Base-by-base conservation (phyloP, 768 basidiomycete species). In the Porphyrellus cyaneotinctus region DNA sequence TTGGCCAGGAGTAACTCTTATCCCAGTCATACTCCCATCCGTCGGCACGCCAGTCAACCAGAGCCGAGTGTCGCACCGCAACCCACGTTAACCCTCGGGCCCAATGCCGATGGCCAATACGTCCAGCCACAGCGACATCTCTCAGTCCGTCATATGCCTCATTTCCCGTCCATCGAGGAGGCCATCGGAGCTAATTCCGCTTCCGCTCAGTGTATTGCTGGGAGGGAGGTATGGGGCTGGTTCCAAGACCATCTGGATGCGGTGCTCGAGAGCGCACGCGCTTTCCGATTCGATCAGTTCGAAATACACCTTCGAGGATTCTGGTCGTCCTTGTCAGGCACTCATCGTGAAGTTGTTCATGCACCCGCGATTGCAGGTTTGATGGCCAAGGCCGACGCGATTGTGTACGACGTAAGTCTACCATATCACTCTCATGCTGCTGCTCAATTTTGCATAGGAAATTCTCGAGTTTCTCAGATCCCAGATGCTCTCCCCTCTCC, bases 211-310 rank as follows among this genome's bases (percentile, higher is more conserved):
- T 81, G 83, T 49, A 78, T 90, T 20, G 85, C 85, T 54, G 91
- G 88, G 26, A 82, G 88, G 59, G 89, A 91, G 68, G 88, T 91
- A 7, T 95, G 93, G 93, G 79, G 77, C 28, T 91, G 89, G 85
- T 95, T 95, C 76, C 87, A 89, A 68, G 87, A 91, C 52, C 93
- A 95, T 74, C 76, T 93, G 55, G 91, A 95, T 70, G 75, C 85
- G 1, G 76, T 95, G 43, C 72, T 93, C 30, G 88, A 91, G 59
- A 85, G 81, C 60, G 82, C 92, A 38, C 75, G 88, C 49, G 74
- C 80, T 17, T 88, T 86, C 74, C 79, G 90, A 35, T 89, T 92
- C 61, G 92, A 95, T 70, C 88, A 91, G 69, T 93, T 93, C 63
- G 91, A 95, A 69, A 81, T 91, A 73, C 82, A 91, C 62, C 71